These are phyloP conservation scores for Coemansia erecta DNA, from an alignment of 192 early-diverging fungal genomes.

Conservation along the genomic window DNA sequence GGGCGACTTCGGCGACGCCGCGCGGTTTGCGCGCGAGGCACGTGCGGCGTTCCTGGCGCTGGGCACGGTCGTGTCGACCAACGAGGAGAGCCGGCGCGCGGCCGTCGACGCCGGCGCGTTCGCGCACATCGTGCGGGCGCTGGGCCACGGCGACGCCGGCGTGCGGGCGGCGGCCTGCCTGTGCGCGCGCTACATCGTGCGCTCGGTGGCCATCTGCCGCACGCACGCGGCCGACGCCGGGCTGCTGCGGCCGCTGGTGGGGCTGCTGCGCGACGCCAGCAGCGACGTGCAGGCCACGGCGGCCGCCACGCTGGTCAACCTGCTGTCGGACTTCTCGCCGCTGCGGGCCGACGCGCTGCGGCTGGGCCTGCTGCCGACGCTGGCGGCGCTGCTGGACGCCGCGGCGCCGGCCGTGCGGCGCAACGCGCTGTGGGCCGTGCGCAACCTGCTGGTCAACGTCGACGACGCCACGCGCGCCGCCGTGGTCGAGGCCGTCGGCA, in stretches of 20 bases:
- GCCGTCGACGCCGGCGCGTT: constrained; percentile 33
- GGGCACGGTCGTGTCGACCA: constrained; percentile 47
- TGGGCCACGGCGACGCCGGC: constrained; percentile 29
- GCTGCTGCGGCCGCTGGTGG: constrained; percentile 32
- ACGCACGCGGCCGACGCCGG: constrained; percentile 50
- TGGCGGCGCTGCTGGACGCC: constrained; percentile 24
- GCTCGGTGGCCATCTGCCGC: constrained; percentile 52
- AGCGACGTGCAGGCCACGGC: constrained; percentile 40
- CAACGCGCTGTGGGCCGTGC: constrained; percentile 48
- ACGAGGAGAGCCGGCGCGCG: constrained; percentile 39
- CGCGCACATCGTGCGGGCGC: constrained; percentile 32
- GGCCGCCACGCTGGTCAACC: constrained; percentile 43
- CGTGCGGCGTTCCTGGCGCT: constrained; percentile 33
- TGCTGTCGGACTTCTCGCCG: constrained; percentile 45
- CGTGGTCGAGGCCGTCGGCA: constrained; percentile 23
- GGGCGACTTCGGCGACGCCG: constrained; percentile 43
- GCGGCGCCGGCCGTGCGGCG: constrained; percentile 18
- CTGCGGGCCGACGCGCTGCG: constrained; percentile 38
- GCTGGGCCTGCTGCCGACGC: constrained; percentile 27
- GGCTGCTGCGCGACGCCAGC: constrained; percentile 14
- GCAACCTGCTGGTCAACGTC: constrained; percentile 28
- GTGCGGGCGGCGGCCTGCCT: constrained; percentile 45
- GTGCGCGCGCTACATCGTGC: constrained; percentile 47
- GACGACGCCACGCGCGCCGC: constrained; percentile 38
- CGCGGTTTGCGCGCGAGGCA: constrained; percentile 12